phyloP scores from a whole-genome alignment of 2,329 filamentous ascomycete species.

The Pleochaeta shiraiana region DNA sequence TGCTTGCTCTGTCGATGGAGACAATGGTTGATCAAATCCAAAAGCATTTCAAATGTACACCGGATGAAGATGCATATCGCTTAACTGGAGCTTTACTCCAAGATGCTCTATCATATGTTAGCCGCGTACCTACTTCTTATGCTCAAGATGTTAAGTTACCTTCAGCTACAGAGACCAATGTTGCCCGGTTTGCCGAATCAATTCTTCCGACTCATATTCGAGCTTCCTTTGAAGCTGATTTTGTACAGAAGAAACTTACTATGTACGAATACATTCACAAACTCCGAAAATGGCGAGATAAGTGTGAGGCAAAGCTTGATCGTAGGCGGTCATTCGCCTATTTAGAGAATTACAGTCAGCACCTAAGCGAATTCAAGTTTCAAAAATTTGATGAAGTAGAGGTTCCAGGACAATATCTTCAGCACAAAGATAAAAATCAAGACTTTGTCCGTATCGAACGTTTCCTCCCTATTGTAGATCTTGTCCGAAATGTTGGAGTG shows the following conservation, averaged over 20 bases:
- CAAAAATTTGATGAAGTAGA: slow-evolving; percentile 98
- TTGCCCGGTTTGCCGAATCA: slow-evolving; percentile 88
- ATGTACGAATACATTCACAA: slow-evolving; percentile 99
- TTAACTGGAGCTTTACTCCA: slow-evolving; percentile 95
- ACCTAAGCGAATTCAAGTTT: slow-evolving; percentile 91
- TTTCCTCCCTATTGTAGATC: slow-evolving; percentile 84
- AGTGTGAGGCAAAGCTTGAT: slow-evolving; percentile 95
- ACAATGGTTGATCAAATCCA: slow-evolving; percentile 98
- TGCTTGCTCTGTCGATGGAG: slow-evolving; percentile 94
- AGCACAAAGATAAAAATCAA: slow-evolving; percentile 97
- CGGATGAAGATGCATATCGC: slow-evolving; percentile 92
- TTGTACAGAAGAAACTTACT: slow-evolving; percentile 83
- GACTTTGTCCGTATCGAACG: slow-evolving; percentile 96
- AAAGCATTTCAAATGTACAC: slow-evolving; percentile 98
- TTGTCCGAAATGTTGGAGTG: slow-evolving; percentile 74
- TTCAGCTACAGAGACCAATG: slow-evolving; percentile 79
- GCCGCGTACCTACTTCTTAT: slow-evolving; percentile 67
- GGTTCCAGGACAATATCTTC: slow-evolving; percentile 86
- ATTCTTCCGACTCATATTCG: slow-evolving; percentile 89
- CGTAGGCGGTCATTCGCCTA: slow-evolving; percentile 29
- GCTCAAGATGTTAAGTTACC: slow-evolving; percentile 84
- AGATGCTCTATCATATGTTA: slow-evolving; percentile 83
- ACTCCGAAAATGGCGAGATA: slow-evolving; percentile 83
- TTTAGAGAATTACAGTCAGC: slow-evolving; percentile 69
- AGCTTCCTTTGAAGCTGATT: slow-evolving; percentile 93